phyloP scores from a whole-genome alignment of 495 filamentous ascomycete genomes.

The Pyrenula massariospora region DNA sequence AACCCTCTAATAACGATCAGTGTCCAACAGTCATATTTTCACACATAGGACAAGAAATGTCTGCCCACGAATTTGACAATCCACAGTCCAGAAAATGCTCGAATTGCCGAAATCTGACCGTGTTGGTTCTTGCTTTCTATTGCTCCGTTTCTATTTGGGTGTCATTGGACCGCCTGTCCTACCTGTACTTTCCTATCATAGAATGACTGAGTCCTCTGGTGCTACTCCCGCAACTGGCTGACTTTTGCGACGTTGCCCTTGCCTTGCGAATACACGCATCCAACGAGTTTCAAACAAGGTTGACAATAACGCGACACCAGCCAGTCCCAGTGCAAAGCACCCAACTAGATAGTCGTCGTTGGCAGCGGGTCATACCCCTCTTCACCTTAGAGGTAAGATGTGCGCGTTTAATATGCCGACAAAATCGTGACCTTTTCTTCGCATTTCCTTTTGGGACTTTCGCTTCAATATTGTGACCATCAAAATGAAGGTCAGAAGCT shows the following conservation, averaged over 20 bases:
- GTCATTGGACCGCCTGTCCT: neutral
- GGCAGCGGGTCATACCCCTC: neutral
- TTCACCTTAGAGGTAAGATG: neutral
- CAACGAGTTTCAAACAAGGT: neutral
- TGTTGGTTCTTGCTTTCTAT: neutral
- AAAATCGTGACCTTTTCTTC: neutral
- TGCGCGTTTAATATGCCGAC: neutral
- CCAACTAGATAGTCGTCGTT: neutral
- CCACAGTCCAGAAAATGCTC: neutral
- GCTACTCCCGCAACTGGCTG: neutral
- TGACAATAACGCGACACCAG: neutral
- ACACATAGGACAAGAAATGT: too few species aligned
- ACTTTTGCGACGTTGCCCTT: neutral
- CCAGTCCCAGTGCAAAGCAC: neutral
- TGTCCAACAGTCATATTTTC: too few species aligned
- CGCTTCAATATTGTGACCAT: neutral
- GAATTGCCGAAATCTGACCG: neutral
- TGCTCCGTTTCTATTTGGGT: neutral
- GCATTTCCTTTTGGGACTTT: neutral
- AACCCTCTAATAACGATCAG: too few species aligned
- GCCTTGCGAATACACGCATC: neutral
- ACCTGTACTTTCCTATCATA: too few species aligned
- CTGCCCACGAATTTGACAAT: too few species aligned
- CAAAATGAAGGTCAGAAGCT: neutral
- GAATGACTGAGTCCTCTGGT: neutral